These are phyloP conservation scores for Suillus americanus DNA, from an alignment of 768 basidiomycete genomes.

Conservation along the genomic window DNA sequence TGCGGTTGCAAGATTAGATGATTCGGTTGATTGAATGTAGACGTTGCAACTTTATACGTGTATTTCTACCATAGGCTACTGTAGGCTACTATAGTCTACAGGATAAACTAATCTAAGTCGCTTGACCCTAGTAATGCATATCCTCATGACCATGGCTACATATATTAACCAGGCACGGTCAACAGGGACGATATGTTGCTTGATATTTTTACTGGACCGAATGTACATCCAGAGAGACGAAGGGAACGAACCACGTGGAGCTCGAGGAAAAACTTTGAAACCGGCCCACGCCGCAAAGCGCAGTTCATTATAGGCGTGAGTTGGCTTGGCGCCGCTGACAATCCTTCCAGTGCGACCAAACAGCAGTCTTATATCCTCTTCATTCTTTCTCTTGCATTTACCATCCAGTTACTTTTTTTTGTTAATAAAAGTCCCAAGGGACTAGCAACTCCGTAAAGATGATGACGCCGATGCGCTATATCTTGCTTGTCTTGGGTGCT, in stretches of 20 bases:
- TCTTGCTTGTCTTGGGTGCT: conserved; percentile 45
- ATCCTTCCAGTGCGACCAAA: conserved; percentile 3
- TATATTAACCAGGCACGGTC: neutral
- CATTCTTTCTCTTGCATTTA: neutral
- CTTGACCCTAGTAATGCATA: neutral
- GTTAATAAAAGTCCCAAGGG: conserved; percentile 5
- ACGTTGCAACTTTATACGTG: neutral
- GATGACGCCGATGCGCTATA: conserved; percentile 63
- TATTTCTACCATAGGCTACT: conserved; percentile 2
- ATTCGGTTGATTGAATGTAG: neutral
- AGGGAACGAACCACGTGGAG: neutral
- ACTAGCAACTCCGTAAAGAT: conserved; percentile 31
- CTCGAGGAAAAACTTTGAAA: neutral
- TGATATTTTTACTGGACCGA: neutral
- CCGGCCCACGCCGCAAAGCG: neutral
- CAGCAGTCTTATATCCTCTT: neutral
- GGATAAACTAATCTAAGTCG: conserved; percentile 1
- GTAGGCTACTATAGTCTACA: neutral
- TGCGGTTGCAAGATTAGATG: conserved; percentile 25
- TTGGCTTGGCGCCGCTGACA: neutral
- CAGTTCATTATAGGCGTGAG: neutral
- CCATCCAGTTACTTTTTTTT: neutral
- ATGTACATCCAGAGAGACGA: neutral
- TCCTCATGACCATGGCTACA: neutral
- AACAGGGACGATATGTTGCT: neutral